Evolutionary conservation across 106 monocot genomes (phyloP), one percentile per base, ranked within the genome.

Genomic region (Iris macrosiphon): DNA sequence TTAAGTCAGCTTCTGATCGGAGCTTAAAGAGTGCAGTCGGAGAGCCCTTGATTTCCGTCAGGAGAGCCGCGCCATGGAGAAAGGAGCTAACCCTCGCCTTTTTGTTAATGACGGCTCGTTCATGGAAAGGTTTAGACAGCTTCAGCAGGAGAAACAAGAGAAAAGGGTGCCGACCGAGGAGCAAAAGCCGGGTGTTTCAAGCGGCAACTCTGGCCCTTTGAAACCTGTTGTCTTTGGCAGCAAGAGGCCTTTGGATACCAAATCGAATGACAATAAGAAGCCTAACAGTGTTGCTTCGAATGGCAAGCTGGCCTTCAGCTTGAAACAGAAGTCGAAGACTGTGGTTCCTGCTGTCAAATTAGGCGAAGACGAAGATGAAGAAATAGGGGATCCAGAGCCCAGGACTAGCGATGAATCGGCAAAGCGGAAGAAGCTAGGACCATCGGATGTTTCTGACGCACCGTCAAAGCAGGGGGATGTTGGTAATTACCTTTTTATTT

Each of bases 271-370:
- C 25, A 31, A 24, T 23, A 86, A 68, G 68, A 93, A 80, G 45
- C 52, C 62, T 45, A 61, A 43, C 3, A 0, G 43, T 40, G 26
- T 70, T 14, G 53, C 57, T 16, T 79, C 80, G 0, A 59, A 56
- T 50, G 86, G 85, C 2, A 96, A 96, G 55, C 77, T 96, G 56
- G 96, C 96, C 21, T 96, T 96, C 51, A 90, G 90, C 70, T 80
- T 96, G 71, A 96, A 96, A 61, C 77, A 77, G 52, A 96, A 96
- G 50, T 75, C 90, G 5, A 96, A 96, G 75, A 44, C 87, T 61
- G 80, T 65, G 2, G 47, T 68, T 2, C 58, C 89, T 7, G 76
- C 79, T 57, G 77, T 86, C 0, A 85, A 74, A 40, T 66, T 96
- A 30, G 75, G 41, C 63, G 79, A 50, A 13, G 95, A 89, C 62